Evolutionary conservation across 495 filamentous ascomycete species (phyloP), one percentile per base, ranked within the genome.

Genomic region (Penicillium paradoxum): DNA sequence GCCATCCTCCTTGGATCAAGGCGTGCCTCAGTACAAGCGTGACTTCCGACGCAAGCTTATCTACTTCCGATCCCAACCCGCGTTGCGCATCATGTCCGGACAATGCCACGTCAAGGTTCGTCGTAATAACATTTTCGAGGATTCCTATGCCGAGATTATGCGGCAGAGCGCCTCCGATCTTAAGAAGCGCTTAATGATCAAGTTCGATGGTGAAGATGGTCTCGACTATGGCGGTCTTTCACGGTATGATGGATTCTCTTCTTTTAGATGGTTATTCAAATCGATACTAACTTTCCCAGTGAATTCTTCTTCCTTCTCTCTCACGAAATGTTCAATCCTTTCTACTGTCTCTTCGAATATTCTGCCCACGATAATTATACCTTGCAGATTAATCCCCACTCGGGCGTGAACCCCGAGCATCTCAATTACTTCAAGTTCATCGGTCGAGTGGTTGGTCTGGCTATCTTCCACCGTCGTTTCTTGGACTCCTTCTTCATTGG

Each of bases 301-400:
- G 93, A 99, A 73, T 99, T 97, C 77, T 99, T 99, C 81, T 99
- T 97, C 84, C 79, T 99, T 51, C 83, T 99, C 36, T 97, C 93
- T n/a, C 93, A 99, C 73, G 93, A 99, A 78, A 99, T 99, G 93
- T 99, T 99, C 74, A 99, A 99, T 71, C 93, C 93, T 48, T 99
- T 99, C 75, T 99, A 99, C 76, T 99, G 93, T 73, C 80, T 99
- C 40, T 99, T 99, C 77, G 93, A 99, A 75, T 99, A 99, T 69
- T 97, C 93, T 55, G 93, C 93, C 25, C 93, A 99, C 76, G 93
- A 99, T 82, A 99, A 99, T 76, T 99, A 99, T 76, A 99, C 93
- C 49, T 85, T 99, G 51, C 93, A 99, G 74, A 99, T 99, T 77
- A 99, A 99, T 74, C 93, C 93, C 51, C 93, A 99, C 67, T 99